phyloP scores from a whole-genome alignment of 2,329 filamentous ascomycete species.

The Epichloe gansuensis region DNA sequence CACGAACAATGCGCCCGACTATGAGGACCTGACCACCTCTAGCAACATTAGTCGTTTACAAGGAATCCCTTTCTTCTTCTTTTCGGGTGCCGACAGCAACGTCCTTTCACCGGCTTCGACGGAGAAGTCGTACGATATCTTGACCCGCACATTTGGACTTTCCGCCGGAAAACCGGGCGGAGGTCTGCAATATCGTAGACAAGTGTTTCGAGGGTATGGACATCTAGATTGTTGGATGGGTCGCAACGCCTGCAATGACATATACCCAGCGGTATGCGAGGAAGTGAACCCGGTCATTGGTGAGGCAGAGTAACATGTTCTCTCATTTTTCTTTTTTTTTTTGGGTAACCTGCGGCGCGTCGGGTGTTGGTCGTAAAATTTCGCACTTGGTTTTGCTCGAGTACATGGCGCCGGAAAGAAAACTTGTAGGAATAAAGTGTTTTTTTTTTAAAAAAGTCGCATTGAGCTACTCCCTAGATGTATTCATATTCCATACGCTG shows the following conservation, averaged over 20 bases:
- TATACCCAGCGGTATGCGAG: conserved; percentile 42
- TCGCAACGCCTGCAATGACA: conserved; percentile 42
- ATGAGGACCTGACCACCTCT: conserved; percentile 31
- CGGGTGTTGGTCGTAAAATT: no score
- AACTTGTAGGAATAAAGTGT: no score
- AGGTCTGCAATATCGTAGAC: conserved; percentile 33
- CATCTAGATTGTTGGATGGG: conserved; percentile 53
- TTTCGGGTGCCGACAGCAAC: conserved; percentile 42
- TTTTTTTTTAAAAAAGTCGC: no score
- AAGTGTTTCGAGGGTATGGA: conserved; percentile 43
- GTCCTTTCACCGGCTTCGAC: conserved; percentile 42
- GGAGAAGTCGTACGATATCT: conserved; percentile 36
- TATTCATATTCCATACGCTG: no score
- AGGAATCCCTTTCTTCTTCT: conserved; percentile 42
- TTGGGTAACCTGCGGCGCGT: not conserved
- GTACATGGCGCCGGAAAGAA: no score
- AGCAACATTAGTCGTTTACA: conserved; percentile 37
- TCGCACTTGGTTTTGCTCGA: no score
- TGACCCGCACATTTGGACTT: conserved; percentile 37
- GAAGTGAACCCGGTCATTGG: conserved; percentile 38
- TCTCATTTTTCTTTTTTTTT: not conserved
- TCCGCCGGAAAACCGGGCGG: conserved; percentile 15
- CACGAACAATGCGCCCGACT: conserved; percentile 37
- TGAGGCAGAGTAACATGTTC: not conserved
- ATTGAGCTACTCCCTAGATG: no score